Base-by-base conservation (phyloP, 2,329 filamentous ascomycete species). In the Endothia cerciana region DNA sequence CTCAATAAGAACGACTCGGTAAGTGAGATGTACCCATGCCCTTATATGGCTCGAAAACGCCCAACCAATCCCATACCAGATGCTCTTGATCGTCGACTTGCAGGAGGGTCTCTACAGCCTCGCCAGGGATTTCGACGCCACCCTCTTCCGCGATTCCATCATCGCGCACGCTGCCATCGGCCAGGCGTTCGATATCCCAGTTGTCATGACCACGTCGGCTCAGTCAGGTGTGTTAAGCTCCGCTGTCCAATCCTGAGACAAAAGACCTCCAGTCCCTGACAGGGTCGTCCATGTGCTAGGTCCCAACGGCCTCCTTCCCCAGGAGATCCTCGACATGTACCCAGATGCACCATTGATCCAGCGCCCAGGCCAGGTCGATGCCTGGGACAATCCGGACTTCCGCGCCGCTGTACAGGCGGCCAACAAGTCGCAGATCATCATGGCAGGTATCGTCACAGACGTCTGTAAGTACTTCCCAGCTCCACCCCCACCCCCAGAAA, bases 321-420 rank as follows among this genome's bases (percentile, higher is more conserved):
- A 89, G 71, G 90, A 92, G 72, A 90, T 93, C 68, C 74, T 85
- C 5, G 82, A 87, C 15, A 84, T 89, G 85, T 88, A 91, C 73
- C 90, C 90, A 33, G 77, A 85, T 56, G 86, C 88, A 0, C 85
- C 90, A 0, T 78, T 92, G 13, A 85, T 93, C 73, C 81, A 83
- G 71, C 87, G 91, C 43, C 83, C 89, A 68, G 90, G 91, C 47
- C 88, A 93, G 73, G 89, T 93, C 72, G 85, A 92, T 73, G 90
- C 91, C 2, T 92, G 89, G 91, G 91, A 93, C 73, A 92, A 91
- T 71, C 70, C 82, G 2, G 85, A 90, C 0, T 92, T 93, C 79
- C 83, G 84, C 43, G 80, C 80, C 1, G 90, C 91, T 1, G 82
- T 93, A 68, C 78, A 82, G 69, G 89, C 88, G 1, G 85, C 89